Conservation (phyloP, 805 yeast genomes). For the Zygosaccharomyces lentus region DNA sequence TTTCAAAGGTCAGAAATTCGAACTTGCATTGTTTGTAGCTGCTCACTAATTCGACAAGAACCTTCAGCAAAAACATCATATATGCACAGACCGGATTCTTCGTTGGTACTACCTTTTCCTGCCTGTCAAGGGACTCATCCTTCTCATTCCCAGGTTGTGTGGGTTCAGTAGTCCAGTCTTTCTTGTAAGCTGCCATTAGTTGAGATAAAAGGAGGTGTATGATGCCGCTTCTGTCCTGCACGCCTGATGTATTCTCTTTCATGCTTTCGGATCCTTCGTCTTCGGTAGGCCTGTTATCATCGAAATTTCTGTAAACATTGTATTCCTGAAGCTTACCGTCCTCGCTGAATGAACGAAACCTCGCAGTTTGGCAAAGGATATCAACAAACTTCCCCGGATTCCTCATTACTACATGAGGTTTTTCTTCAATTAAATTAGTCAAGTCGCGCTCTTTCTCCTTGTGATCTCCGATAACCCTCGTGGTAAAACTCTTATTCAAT, state of each 20-base stretch:
- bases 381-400: slow-evolving; percentile 48
- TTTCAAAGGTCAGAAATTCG: slow-evolving; percentile 75
- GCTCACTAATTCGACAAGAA: slow-evolving; percentile 63
- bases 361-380: slow-evolving; percentile 39
- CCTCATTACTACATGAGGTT: slow-evolving; percentile 43
- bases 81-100: slow-evolving; percentile 59
- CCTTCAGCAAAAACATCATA: slow-evolving; percentile 62
- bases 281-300: slow-evolving; percentile 23
- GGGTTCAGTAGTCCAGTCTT: slow-evolving; percentile 42
- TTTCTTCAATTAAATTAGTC: slow-evolving; percentile 45
- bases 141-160: slow-evolving; percentile 19
- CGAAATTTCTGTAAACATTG: slow-evolving; percentile 25
- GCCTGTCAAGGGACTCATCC: slow-evolving; percentile 31
- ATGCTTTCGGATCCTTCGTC: slow-evolving; percentile 20
- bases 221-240: slow-evolving; percentile 47
- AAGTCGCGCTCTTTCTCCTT: slow-evolving; percentile 43
- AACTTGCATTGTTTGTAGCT: slow-evolving; percentile 79
- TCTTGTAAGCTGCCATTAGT: slow-evolving; percentile 47
- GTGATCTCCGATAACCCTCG: slow-evolving; percentile 32
- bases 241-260: slow-evolving; percentile 14
- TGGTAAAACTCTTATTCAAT: slow-evolving; percentile 41
- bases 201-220: slow-evolving; percentile 61
- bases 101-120: slow-evolving; percentile 37
- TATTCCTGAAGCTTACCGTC: slow-evolving; percentile 29
- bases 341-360: slow-evolving; percentile 45